These are phyloP conservation scores for Leccinum arenicola DNA, from an alignment of 768 basidiomycete genomes.

Conservation along the genomic window DNA sequence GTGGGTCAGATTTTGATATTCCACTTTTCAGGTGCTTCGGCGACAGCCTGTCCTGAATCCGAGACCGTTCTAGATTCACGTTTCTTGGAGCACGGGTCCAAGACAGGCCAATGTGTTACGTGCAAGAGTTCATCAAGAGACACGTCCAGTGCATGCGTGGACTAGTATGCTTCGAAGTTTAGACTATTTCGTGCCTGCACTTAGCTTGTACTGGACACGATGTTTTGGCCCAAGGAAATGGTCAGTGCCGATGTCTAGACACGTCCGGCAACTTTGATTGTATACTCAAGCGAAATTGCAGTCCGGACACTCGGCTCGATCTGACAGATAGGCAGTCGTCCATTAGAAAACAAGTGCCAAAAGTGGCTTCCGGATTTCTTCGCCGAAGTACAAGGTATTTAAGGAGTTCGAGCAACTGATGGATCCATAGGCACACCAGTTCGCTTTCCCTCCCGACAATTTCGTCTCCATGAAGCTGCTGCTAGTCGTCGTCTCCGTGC, in stretches of 20 bases:
- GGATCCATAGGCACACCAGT: not conserved
- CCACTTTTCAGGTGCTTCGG: conserved; percentile 66
- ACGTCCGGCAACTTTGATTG: not conserved
- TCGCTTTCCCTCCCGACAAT: not conserved
- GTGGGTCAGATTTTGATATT: not conserved
- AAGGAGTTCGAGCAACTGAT: not conserved
- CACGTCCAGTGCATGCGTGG: conserved; percentile 91
- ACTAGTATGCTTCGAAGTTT: conserved; percentile 80
- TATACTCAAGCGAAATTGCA: not conserved
- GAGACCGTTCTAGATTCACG: conserved; percentile 50
- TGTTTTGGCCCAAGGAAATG: not conserved
- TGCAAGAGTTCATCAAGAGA: conserved; percentile 50
- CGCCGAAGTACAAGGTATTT: not conserved
- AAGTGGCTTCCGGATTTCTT: not conserved
- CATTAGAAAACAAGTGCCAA: not conserved
- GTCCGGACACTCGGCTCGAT: not conserved
- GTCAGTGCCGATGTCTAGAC: not conserved
- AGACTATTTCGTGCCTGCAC: conserved; percentile 8
- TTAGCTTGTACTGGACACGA: no score
- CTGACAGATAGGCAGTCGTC: not conserved
- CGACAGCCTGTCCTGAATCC: conserved; percentile 80
- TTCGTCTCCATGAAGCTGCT: conserved; percentile 12
- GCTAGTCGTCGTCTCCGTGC: not conserved
- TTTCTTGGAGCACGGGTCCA: no score
- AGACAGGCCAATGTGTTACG: no score